Evolutionary conservation across 306 rosid species (phyloP).

Genomic region (Abrus pulchellus): DNA sequence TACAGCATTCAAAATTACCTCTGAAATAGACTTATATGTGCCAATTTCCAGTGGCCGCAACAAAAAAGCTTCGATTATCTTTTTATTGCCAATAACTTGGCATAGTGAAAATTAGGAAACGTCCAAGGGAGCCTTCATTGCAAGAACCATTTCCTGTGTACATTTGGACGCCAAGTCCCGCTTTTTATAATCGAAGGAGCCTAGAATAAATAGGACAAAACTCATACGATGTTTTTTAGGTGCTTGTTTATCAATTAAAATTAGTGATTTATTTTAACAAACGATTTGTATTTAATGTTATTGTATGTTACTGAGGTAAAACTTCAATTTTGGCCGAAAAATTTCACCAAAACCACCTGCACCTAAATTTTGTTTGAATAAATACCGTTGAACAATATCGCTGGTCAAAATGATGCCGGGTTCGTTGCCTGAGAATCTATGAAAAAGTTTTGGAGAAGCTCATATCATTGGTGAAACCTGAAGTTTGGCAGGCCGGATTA

Average conservation of each 20-base stretch:
- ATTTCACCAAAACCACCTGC: too few species aligned
- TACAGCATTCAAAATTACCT: conserved; percentile 27
- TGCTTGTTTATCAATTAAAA: too few species aligned
- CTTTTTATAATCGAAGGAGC: neutral
- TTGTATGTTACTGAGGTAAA: too few species aligned
- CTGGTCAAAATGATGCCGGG: neutral
- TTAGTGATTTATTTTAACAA: too few species aligned
- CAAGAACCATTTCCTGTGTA: neutral
- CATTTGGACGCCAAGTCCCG: neutral
- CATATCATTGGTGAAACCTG: neutral
- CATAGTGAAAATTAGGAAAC: neutral
- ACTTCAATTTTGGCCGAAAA: too few species aligned
- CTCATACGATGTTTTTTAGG: too few species aligned
- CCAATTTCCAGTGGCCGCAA: neutral
- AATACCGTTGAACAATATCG: neutral
- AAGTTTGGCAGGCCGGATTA: neutral
- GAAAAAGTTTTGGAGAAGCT: neutral
- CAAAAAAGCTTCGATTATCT: neutral
- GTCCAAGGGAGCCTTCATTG: neutral
- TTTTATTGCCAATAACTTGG: neutral
- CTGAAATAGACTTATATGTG: neutral
- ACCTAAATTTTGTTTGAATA: too few species aligned
- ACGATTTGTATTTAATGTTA: too few species aligned
- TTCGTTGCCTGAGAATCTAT: neutral
- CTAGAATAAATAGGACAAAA: neutral